Evolutionary conservation across 371 early-diverging fungal genomes (phyloP), one percentile per base, ranked within the genome.

Genomic region (Conidiobolus incongruus): DNA sequence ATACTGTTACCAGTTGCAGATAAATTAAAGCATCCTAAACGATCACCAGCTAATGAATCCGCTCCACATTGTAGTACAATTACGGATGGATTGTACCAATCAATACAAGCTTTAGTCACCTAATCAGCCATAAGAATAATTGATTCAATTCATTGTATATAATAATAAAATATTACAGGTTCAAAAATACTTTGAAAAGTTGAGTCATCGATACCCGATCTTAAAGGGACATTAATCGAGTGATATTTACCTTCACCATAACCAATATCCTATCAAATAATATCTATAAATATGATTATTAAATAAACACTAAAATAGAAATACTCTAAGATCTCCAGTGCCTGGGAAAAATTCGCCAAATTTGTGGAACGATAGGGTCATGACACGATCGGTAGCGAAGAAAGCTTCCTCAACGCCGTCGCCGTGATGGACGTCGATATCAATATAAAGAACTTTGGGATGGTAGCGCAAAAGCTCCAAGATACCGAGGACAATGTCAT

Each of bases 341-440:
- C 98, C 98, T 4, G 99, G 99, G 50, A 99, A 99, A 52, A 81
- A 99, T 44, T 95, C 87, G 32, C 99, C 99, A 63, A 84, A 95
- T 60, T 96, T 96, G 61, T 99, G 99, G 59, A 99, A 98, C 24
- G 87, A 86, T n/a, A 86, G 81, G 0, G 99, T 94, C 93, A 98
- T 91, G 34, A 99, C 99, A 39, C 99, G 75, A 56, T 98, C 98
- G 6, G 97, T 91, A 10, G 85, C 82, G 57, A 94, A 98, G 62
- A 99, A 99, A 1, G 99, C 99, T 61, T 99, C 99, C 57, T 93
- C 87, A 22, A 99, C 99, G 30, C 99, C 99, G 56, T 98, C 99
- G 7, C 99, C 99, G 58, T 99, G 99, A 59, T 99, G 99, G 21
- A 97, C 83, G 54, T 99, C 99, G 52, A 97, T 97, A 60, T 99